Percentiles rank a stretch among this genome's conserved stretches.
Evolutionary conservation across 2,329 filamentous ascomycete genomes (phyloP).

Genomic region (Penicillium hordei): DNA sequence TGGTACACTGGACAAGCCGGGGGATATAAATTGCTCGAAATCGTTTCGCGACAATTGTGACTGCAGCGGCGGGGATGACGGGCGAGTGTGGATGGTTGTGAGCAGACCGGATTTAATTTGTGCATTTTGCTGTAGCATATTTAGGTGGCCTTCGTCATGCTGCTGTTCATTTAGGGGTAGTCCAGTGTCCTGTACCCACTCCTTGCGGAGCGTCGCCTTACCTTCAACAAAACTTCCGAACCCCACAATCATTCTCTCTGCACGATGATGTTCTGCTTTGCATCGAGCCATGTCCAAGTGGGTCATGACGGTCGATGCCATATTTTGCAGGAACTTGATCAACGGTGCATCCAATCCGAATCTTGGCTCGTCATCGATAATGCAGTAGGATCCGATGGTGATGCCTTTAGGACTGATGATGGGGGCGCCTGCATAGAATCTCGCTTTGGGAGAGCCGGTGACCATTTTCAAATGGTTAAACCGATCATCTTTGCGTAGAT

Average conservation of each 20-base stretch:
- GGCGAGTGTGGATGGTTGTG: not conserved
- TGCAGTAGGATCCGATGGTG: conserved; percentile 57
- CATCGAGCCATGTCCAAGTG: conserved; percentile 54
- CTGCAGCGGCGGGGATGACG: not conserved
- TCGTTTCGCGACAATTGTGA: not conserved
- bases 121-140: conserved; percentile 23
- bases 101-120: conserved; percentile 8
- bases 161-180: not conserved
- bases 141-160: conserved; percentile 19
- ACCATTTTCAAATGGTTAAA: conserved; percentile 33
- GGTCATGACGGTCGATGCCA: conserved; percentile 57
- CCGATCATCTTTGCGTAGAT: conserved; percentile 32
- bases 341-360: conserved; percentile 30
- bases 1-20: not conserved
- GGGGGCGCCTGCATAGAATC: conserved; percentile 58
- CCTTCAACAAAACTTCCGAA: conserved; percentile 54
- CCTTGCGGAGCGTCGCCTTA: conserved; percentile 31
- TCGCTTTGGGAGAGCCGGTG: conserved; percentile 25
- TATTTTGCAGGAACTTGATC: conserved; percentile 56
- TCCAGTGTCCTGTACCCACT: conserved; percentile 22
- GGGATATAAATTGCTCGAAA: not conserved
- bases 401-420: conserved; percentile 55
- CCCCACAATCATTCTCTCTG: conserved; percentile 8
- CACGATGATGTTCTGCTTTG: conserved; percentile 9
- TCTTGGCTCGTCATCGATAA: conserved; percentile 56